A percentile compares a stretch with the other conserved stretches of the same genome.
phyloP scores from a whole-genome alignment of 495 filamentous ascomycete genomes.

The Xylaria grammica region DNA sequence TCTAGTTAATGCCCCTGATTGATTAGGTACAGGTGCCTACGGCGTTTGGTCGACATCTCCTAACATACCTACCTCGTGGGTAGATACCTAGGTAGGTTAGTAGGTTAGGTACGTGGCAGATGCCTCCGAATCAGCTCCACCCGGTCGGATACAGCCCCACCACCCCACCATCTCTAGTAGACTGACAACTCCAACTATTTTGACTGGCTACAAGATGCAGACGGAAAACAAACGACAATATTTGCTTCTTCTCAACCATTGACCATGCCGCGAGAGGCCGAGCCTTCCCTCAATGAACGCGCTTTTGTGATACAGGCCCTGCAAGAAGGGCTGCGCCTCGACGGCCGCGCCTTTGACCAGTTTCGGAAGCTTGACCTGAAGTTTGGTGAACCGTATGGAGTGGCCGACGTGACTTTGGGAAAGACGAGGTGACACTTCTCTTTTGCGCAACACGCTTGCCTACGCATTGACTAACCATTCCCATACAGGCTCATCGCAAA shows the following conservation, averaged over 20 bases:
- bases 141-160: constrained; percentile 27
- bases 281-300: constrained; percentile 78
- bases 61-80: neutral
- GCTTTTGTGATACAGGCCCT: constrained; percentile 78
- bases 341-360: constrained; percentile 78
- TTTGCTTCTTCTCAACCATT: constrained; percentile 14
- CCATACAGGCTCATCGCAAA: constrained; percentile 73
- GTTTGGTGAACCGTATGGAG: constrained; percentile 90
- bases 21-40: too few species aligned
- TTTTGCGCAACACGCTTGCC: neutral
- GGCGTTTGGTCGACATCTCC: neutral
- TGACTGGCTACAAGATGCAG: constrained; percentile 27
- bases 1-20: too few species aligned
- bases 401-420: constrained; percentile 86
- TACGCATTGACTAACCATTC: constrained; percentile 13
- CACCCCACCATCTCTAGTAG: constrained; percentile 26
- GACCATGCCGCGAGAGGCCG: constrained; percentile 86
- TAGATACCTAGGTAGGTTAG: too few species aligned
- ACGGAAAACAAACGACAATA: constrained; percentile 18
- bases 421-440: constrained; percentile 77
- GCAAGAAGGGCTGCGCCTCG: constrained; percentile 75
- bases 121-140: neutral
- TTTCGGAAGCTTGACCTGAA: constrained; percentile 76
- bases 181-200: constrained; percentile 10
- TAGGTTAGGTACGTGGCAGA: too few species aligned